Evolutionary conservation across 805 yeast genomes (phyloP), one percentile per base, ranked within the genome.

Genomic region (Maudiozyma bulderi): DNA sequence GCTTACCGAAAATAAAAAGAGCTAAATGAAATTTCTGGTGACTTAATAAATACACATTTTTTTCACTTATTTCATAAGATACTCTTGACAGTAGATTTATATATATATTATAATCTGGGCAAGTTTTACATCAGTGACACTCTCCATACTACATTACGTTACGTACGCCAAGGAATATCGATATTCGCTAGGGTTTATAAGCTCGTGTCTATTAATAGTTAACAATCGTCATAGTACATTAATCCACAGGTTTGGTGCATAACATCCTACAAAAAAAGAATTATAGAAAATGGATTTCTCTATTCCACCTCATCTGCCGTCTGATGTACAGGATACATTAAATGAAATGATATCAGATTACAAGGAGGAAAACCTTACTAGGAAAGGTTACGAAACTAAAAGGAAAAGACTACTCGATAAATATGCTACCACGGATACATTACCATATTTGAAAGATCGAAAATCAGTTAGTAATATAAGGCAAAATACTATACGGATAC

Each of bases 301-400:
- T 5, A 68, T 77, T 29, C 81, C 82, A 5, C 61, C 68, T 29
- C 65, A 68, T 35, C 56, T 72, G 40, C 70, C 77, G 1, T 60
- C 62, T 1, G 61, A 54, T 5, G 47, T 69, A 1, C 73, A 67
- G 46, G 60, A 61, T 34, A 65, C 66, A 52, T 64, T 81, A 20
- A 59, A 62, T 31, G 72, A 69, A 38, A 67, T 81, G 31, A 69
- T 71, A 11, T 58, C 66, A 8, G 86, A 81, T 52, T 79, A 70
- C 52, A 71, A 73, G 54, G 89, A 84, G 35, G 91, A 88, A 1
- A 82, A 81, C 50, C 68, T 85, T 49, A 84, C 93, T 0, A 82
- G 75, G 44, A 85, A 84, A 59, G 91, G 93, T 1, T 85, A 81
- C 60, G 69, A 72, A 41, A 82, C 77, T 55, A 82, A 80, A 52